Percentiles rank a stretch among this genome's conserved stretches.
phyloP scores from a whole-genome alignment of 208 protist species.

The Wallacemonas sp. region DNA sequence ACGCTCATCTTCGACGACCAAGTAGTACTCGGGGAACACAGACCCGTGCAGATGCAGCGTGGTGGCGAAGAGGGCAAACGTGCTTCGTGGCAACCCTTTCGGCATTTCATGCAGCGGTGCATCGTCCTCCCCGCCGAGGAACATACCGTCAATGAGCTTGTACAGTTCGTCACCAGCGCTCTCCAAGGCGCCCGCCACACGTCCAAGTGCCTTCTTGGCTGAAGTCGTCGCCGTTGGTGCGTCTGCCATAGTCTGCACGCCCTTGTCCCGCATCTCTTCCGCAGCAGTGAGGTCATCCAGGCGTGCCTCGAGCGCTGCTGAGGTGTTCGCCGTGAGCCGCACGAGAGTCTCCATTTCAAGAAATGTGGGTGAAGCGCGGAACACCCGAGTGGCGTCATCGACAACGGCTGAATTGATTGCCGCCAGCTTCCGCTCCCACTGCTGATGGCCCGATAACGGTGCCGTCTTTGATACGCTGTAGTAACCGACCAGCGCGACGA shows the following conservation, averaged over 20 bases:
- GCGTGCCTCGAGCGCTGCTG: constrained; percentile 1
- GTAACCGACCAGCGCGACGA: constrained; percentile 7
- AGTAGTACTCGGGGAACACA: constrained; percentile 70
- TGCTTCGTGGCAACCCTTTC: constrained; percentile 27
- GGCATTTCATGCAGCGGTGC: constrained; percentile 26
- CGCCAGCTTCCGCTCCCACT: neutral
- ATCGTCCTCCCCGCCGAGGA: constrained; percentile 23
- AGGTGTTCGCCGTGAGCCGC: constrained; percentile 22
- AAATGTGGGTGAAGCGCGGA: neutral
- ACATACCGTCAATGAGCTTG: constrained; percentile 31
- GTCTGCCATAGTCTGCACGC: neutral
- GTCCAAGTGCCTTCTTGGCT: neutral
- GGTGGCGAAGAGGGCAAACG: constrained; percentile 26
- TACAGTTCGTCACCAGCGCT: constrained; percentile 35
- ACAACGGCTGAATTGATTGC: neutral
- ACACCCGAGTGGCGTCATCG: neutral
- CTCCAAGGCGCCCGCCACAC: constrained; percentile 10
- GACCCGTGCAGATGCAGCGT: constrained; percentile 35
- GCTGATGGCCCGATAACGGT: neutral
- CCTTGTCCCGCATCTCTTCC: constrained; percentile 2
- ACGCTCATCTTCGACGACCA: constrained; percentile 38
- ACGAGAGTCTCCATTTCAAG: constrained; percentile 13
- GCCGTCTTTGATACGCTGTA: neutral
- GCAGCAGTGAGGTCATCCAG: constrained; percentile 10
- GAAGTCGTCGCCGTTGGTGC: constrained; percentile 2